Evolutionary conservation across 305 asterid species (phyloP), one percentile per base, ranked within the genome.

Genomic region (Ruellia speciosa): DNA sequence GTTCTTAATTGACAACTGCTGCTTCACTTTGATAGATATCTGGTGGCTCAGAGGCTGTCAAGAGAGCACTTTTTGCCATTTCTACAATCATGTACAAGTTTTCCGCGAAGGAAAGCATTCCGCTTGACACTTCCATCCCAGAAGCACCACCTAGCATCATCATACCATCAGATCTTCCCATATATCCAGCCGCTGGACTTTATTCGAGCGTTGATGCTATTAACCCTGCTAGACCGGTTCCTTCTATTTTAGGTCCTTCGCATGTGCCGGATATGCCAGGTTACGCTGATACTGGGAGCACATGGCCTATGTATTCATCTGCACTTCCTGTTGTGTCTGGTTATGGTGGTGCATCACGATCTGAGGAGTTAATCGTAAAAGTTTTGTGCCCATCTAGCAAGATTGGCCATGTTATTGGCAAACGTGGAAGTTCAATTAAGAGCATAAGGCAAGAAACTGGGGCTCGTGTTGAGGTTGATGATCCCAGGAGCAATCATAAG

Each of bases 331-430:
- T 87, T 74, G 79, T 85, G 52, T 78, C 97, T 77, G 86, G 95
- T 66, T 83, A 83, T 68, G 75, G 86, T 50, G 77, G 81, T 62
- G 62, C 71, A 16, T 71, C 82, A 56, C 78, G 64, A 55, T 68
- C 85, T 13, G 90, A 83, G 80, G 95, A 87, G 65, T 79, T 90
- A 58, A 66, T 49, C 5, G 66, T 87, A 52, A 90, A 82, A 73
- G 80, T 90, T 59, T 16, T 90, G 64, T 90, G 98, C 66, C 96
- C 94, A 18, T 67, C 85, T 58, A 74, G 69, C 62, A 84, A 77
- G 75, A 80, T 90, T 69, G 96, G 98, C 18, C 96, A 94, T 60
- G 89, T 90, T 60, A 90, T 90, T 72, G 98, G 98, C 46, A 90
- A 81, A 74, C 94, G 92, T 35, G 98, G 98, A 62, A 73, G 72